These are phyloP conservation scores for Cladosporium sp. DNA, from an alignment of 2,329 filamentous ascomycete genomes.

Conservation along the genomic window DNA sequence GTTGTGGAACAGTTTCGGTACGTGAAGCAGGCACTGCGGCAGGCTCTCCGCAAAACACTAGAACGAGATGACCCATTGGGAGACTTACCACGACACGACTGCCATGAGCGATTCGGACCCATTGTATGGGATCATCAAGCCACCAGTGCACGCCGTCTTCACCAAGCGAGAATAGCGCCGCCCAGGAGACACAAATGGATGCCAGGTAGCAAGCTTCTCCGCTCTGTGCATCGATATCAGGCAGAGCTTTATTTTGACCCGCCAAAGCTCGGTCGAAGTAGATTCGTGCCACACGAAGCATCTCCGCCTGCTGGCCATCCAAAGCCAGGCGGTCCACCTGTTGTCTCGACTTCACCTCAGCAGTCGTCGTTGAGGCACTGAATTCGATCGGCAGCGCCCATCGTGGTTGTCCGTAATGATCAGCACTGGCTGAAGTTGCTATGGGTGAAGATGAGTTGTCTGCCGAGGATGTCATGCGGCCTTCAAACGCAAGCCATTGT, in stretches of 20 bases:
- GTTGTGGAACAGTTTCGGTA: too few species aligned
- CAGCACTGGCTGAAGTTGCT: neutral
- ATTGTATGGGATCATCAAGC: constrained; percentile 19
- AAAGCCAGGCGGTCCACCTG: neutral
- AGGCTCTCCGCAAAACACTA: too few species aligned
- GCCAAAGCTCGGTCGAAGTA: constrained; percentile 26
- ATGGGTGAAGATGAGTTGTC: neutral
- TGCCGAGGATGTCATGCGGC: constrained; percentile 15
- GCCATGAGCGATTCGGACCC: constrained; percentile 22
- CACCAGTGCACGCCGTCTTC: constrained; percentile 18
- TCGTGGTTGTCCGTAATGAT: neutral
- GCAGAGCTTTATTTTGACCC: constrained; percentile 20
- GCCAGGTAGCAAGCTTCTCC: constrained; percentile 22
- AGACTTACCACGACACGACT: constrained; percentile 14
- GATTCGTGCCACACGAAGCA: constrained; percentile 20
- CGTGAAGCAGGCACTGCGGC: too few species aligned
- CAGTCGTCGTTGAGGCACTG: neutral
- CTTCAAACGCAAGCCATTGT: constrained; percentile 17
- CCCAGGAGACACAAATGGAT: constrained; percentile 21
- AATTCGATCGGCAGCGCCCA: neutral
- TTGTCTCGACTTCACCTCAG: neutral
- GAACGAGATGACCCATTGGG: neutral
- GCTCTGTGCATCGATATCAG: constrained; percentile 16
- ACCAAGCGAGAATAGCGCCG: constrained; percentile 22
- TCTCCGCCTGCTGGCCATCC: constrained; percentile 11